Evolutionary conservation across 2,329 filamentous ascomycete genomes (phyloP).

Genomic region (Chaetomiaceae sp.): DNA sequence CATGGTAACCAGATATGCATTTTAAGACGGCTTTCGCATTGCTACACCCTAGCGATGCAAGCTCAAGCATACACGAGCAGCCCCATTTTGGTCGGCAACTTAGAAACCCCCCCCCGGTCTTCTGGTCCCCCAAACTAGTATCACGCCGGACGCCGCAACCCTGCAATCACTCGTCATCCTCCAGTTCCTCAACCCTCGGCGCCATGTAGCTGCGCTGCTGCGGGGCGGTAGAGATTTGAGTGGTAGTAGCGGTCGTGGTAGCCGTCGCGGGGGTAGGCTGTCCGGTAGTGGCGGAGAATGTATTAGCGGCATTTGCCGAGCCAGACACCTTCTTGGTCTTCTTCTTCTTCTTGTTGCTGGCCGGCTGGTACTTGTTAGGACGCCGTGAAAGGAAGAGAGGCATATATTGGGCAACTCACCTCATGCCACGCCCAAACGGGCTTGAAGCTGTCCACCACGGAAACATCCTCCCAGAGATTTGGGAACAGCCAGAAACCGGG

Average conservation of each 20-base stretch:
- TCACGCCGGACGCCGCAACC: slow-evolving; percentile 1
- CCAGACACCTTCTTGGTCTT: slow-evolving; percentile 40
- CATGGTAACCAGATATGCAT: not conserved
- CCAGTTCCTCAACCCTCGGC: slow-evolving; percentile 35
- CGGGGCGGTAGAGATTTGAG: slow-evolving; percentile 46
- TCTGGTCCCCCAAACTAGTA: no score
- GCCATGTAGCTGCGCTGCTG: slow-evolving; percentile 45
- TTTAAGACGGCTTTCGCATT: not conserved
- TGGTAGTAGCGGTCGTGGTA: slow-evolving; percentile 54
- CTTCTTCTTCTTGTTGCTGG: slow-evolving; percentile 51
- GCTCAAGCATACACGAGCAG: not conserved
- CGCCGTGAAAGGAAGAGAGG: not conserved
- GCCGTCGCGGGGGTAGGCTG: slow-evolving; percentile 49
- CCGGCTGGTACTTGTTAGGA: slow-evolving; percentile 27
- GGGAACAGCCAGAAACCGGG: slow-evolving; percentile 98
- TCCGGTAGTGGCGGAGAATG: slow-evolving; percentile 51
- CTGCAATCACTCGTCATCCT: slow-evolving; percentile 30
- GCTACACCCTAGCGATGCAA: not conserved
- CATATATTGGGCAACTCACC: slow-evolving; percentile 47
- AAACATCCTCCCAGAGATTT: slow-evolving; percentile 97
- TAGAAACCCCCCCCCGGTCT: not conserved
- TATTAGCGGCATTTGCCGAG: slow-evolving; percentile 36
- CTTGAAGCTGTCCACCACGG: slow-evolving; percentile 95
- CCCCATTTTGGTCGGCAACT: not conserved
- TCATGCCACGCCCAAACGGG: slow-evolving; percentile 98